These are phyloP conservation scores for Climacium dendroides DNA, from an alignment of 225 moss, liverwort and hornwort genomes.

Conservation along the genomic window DNA sequence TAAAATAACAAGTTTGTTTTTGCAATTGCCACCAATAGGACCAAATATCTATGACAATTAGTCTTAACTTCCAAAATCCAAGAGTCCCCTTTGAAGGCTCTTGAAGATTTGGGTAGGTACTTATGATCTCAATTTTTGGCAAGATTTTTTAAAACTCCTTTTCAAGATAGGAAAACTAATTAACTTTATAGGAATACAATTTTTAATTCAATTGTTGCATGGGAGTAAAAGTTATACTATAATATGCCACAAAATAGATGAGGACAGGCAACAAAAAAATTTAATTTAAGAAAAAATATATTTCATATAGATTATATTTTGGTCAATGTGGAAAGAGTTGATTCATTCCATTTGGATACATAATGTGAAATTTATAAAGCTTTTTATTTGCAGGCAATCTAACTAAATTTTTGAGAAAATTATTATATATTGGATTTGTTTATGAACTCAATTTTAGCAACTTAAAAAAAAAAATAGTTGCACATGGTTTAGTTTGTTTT, in stretches of 20 bases:
- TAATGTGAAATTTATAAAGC: background rate
- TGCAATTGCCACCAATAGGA: background rate
- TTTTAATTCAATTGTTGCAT: background rate
- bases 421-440: rapidly evolving
- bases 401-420: background rate
- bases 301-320: background rate
- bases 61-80: background rate
- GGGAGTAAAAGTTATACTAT: rapidly evolving
- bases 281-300: background rate
- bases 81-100: background rate
- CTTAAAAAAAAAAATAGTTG: background rate
- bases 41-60: too few species aligned
- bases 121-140: too few species aligned
- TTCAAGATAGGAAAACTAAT: background rate
- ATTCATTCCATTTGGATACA: background rate
- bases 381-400: background rate
- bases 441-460: background rate
- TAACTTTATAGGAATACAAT: rapidly evolving
- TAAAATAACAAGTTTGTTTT: background rate
- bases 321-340: background rate
- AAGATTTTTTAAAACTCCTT: background rate
- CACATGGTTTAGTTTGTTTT: background rate
- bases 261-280: background rate
- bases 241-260: rapidly evolving
- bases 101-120: background rate